Evolutionary conservation across 495 filamentous ascomycete genomes (phyloP), one percentile per base, ranked within the genome.

Genomic region (Penicillium antarcticum): DNA sequence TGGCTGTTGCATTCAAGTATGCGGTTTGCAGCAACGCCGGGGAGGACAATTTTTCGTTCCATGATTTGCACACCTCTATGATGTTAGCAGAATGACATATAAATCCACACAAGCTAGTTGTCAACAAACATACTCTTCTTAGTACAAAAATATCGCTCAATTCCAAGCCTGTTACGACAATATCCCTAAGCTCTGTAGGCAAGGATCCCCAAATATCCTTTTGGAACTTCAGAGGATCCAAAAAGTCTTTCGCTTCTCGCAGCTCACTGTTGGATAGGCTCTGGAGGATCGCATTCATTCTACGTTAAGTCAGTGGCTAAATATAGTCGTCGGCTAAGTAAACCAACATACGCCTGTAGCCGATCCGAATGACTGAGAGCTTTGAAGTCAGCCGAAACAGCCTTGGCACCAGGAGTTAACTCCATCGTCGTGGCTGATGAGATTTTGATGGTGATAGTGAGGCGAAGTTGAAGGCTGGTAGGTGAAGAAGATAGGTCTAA

Each of bases 171-270:
- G 52, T 39, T 7, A 45, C 45, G 23, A 74, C 45, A 10, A 65
- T 48, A 6, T 58, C 47, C 1, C 60, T 56, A 9, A 75, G 37
- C 48, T 75, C 72, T 2, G 60, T 8, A 1, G 71, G 72, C 32
- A 73, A 43, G 3, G 51, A 52, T 23, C 63, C 64, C 1, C 74
- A 35, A 9, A 75, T 57, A 51, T 75, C 72, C n/a, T 51, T 57
- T 32, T 67, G 56, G 19, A 73, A 65, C 16, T 50, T 51, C 2
- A 39, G 44, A 5, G 44, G 6, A 36, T 63, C 50, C 4, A 58
- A 35, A 35, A 51, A 57, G n/a, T 34, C 18, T 48, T 67, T 63
- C 11, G 69, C 48, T 34, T 66, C 61, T 10, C 70, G 61, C 63
- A 65, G 67, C 58, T 73, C 72, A 40, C 65, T 5, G 0, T 6